Conservation (phyloP, 345 rosid genomes). For the Erodium maritimum region DNA sequence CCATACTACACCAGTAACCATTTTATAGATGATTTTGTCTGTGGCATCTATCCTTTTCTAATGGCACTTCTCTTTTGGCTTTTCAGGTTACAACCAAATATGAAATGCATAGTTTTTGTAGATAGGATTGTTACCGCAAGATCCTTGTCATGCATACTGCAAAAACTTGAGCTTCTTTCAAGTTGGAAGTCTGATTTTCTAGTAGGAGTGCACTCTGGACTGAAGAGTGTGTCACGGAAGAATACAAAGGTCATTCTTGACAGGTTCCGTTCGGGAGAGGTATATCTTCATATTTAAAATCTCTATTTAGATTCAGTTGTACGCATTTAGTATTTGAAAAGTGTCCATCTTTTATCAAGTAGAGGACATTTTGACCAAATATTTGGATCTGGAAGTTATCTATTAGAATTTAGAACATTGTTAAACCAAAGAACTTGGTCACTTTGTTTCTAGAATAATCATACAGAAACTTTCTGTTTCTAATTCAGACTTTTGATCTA, state of each 20-base stretch:
- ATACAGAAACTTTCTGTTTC: not conserved
- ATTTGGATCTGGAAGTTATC: not conserved
- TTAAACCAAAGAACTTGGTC: not conserved
- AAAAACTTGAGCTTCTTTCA: constrained; percentile 42
- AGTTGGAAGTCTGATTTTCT: constrained; percentile 87
- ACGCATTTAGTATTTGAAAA: not conserved
- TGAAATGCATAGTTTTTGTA: constrained; percentile 85
- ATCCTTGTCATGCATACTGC: constrained; percentile 56
- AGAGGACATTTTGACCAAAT: not conserved
- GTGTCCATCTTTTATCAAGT: not conserved
- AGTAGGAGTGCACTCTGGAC: constrained; percentile 77
- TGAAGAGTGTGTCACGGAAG: constrained; percentile 65
- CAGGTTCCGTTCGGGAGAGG: constrained; percentile 72
- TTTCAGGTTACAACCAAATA: constrained; percentile 64
- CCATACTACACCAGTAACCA: not conserved
- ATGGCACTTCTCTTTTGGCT: constrained; percentile 10
- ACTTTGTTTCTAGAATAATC: not conserved
- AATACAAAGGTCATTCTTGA: constrained; percentile 54
- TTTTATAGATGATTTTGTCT: not conserved
- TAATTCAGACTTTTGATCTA: no score
- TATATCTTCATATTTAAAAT: constrained; percentile 10
- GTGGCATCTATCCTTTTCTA: constrained; percentile 2
- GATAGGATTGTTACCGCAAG: constrained; percentile 82
- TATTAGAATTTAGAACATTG: not conserved
- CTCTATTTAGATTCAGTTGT: not conserved